Conservation (phyloP, 73 alveolate species). For the Effrenium voratum region DNA sequence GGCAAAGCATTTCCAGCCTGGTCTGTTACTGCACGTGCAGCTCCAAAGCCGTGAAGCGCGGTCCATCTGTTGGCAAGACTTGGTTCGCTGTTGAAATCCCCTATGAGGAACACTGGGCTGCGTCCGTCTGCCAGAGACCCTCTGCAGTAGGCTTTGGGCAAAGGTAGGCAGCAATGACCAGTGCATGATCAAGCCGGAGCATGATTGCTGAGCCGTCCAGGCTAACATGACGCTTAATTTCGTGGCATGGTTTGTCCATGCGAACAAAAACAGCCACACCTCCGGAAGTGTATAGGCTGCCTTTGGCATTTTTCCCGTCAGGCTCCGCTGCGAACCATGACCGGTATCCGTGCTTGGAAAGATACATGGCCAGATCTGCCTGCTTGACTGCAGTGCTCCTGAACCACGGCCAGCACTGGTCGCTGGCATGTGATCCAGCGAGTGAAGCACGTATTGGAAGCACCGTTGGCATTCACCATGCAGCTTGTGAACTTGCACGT, state of each 20-base stretch:
- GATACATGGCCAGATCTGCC: not conserved
- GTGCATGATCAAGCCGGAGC: constrained; percentile 11
- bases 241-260: not conserved
- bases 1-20: not conserved
- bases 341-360: not conserved
- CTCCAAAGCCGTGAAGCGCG: not conserved
- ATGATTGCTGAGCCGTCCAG: constrained; percentile 7
- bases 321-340: constrained; percentile 16
- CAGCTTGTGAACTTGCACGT: no score
- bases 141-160: not conserved
- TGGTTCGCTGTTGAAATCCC: not conserved
- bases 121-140: not conserved
- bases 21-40: not conserved
- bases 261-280: constrained; percentile 41
- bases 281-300: not conserved
- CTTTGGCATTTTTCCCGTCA: not conserved
- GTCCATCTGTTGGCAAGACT: not conserved
- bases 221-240: not conserved
- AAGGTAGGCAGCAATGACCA: not conserved
- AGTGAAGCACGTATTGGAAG: not conserved
- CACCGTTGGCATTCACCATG: constrained; percentile 13
- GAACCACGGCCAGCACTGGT: not conserved
- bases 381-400: not conserved
- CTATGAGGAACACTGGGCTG: not conserved
- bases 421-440: not conserved